Conservation (phyloP, 768 basidiomycete species). For the Saitozyma sp. region DNA sequence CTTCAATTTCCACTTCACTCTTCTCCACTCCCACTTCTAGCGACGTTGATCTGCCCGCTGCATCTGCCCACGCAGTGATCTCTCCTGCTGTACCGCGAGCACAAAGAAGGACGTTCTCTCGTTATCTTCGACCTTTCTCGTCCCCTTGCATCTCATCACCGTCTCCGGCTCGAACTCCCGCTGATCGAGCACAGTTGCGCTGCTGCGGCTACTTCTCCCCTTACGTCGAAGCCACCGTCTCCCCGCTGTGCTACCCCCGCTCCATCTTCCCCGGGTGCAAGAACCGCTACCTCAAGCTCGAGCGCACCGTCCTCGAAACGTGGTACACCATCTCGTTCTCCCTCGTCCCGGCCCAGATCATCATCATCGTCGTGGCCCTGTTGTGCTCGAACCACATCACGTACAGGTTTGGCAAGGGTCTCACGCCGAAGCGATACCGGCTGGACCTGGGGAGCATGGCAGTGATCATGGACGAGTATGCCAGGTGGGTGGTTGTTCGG, state of each 20-base stretch:
- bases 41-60: neutral
- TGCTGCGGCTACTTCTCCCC: constrained; percentile 82
- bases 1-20: neutral
- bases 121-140: neutral
- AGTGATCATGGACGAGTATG: constrained; percentile 81
- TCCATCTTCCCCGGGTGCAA: constrained; percentile 75
- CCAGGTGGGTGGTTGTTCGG: constrained; percentile 57
- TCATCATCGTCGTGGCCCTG: constrained; percentile 64
- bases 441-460: constrained; percentile 73
- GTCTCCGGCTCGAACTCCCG: neutral
- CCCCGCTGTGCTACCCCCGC: constrained; percentile 71
- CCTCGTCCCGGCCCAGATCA: constrained; percentile 68
- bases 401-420: constrained; percentile 81
- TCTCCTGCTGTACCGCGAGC: neutral
- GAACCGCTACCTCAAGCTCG: constrained; percentile 62
- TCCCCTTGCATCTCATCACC: too few species aligned
- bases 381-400: constrained; percentile 81
- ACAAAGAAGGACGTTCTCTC: neutral
- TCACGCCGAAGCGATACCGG: constrained; percentile 81
- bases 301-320: constrained; percentile 59
- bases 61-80: too few species aligned
- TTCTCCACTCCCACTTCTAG: constrained; percentile 2
- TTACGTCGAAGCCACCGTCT: constrained; percentile 74
- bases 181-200: constrained; percentile 56
- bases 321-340: constrained; percentile 71